A percentile compares a stretch with the other conserved stretches of the same genome.
phyloP scores from a whole-genome alignment of 2,329 filamentous ascomycete genomes.

The Fusarium multiceps region DNA sequence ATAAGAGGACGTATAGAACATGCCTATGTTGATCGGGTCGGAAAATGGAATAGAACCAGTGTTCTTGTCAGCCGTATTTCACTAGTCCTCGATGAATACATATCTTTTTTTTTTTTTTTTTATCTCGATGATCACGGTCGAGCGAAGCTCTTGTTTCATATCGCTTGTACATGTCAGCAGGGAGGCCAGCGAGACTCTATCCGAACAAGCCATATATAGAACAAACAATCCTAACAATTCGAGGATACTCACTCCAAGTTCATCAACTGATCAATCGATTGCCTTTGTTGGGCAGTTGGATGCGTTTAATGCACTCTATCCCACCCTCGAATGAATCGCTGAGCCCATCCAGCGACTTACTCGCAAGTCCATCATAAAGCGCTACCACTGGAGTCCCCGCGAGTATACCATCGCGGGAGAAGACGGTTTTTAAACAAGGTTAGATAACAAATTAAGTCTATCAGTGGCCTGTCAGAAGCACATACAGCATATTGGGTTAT shows the following conservation, averaged over 20 bases:
- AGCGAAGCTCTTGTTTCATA: not conserved
- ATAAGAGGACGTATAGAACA: not conserved
- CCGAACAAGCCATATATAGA: too few species aligned
- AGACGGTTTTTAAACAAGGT: too few species aligned
- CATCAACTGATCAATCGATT: not conserved
- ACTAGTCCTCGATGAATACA: fast-evolving
- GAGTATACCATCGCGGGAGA: too few species aligned
- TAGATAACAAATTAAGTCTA: too few species aligned
- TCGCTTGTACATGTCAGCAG: not conserved
- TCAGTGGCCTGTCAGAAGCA: too few species aligned
- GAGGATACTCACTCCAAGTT: not conserved
- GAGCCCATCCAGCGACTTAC: not conserved
- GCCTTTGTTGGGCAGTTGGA: not conserved
- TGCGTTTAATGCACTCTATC: not conserved
- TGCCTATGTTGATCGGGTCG: not conserved
- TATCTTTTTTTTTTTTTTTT: too few species aligned
- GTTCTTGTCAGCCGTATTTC: not conserved
- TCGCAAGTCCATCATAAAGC: not conserved
- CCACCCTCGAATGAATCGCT: not conserved
- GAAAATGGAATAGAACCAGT: not conserved
- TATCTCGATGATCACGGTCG: not conserved
- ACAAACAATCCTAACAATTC: not conserved
- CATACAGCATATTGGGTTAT: too few species aligned
- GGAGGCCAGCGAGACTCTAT: not conserved
- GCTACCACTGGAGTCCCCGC: too few species aligned